Base-by-base conservation (phyloP, 257 asterid genomes). In the Scutellaria baicalensis region DNA sequence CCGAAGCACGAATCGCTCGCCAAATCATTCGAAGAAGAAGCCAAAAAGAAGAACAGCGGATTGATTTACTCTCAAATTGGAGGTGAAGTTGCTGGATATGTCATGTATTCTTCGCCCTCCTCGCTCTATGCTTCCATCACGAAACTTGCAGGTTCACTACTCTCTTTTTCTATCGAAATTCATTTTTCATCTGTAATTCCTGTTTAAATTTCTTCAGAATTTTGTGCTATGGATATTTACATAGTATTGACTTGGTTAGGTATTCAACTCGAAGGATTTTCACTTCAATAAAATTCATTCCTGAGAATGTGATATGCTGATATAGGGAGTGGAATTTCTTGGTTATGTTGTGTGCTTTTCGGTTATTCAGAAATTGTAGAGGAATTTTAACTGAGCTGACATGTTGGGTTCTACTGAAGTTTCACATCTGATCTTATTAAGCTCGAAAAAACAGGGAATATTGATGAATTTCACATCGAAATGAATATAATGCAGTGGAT, bases 1-100 rank as follows among this genome's bases (percentile, higher is more conserved):
- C 98, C 98, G 0, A 93, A 93, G 74, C 97, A 90, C 75, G 97
- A 93, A 74, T 93, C 97, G 4, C 88, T 93, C 1, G 89, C 98
- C 59, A 79, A 84, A 44, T 80, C 85, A 7, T 93, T 93, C 68
- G 85, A 88, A 66, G 81, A 80, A 49, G 96, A 90, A 79, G 83
- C 88, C 23, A 83, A 60, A 31, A 93, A 84, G 86, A 88, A 80
- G 81, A 90, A 88, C 74, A 60, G 80, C 40, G 93, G 95, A 35
- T 72, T 93, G 82, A 79, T 93, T 33, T 90, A 74, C 79, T 33
- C 72, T 23, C 74, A 67, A 57, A 65, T 73, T 8, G 86, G 77
- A 36, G 92, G 72, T 21, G 93, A 90, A 72, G 80, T 88, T 74
- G 87, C 87, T 31, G 97, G 93, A 64, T 93, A 93, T 73, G 87